Conservation (phyloP, 2,329 filamentous ascomycete species). For the Diplodia scrobiculata region DNA sequence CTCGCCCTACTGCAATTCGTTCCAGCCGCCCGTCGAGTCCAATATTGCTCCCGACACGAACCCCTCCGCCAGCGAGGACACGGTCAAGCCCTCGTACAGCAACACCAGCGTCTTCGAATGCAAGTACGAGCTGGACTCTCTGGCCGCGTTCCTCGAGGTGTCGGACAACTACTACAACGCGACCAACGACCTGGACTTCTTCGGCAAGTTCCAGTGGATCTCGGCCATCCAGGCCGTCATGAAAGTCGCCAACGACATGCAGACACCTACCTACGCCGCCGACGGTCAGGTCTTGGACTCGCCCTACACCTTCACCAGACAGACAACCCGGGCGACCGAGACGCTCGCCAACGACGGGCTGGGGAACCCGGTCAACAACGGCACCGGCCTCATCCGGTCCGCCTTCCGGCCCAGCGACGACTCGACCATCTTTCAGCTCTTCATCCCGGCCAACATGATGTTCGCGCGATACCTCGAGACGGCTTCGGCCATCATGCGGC, state of each 20-base stretch:
- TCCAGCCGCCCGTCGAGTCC: slow-evolving; percentile 56
- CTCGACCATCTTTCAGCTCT: slow-evolving; percentile 53
- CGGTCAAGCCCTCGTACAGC: slow-evolving; percentile 49
- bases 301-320: slow-evolving; percentile 52
- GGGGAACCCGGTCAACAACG: slow-evolving; percentile 53
- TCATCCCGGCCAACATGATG: slow-evolving; percentile 67
- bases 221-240: slow-evolving; percentile 50
- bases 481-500: slow-evolving; percentile 56
- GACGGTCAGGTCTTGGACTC: slow-evolving; percentile 49
- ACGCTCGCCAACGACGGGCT: slow-evolving; percentile 57
- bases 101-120: slow-evolving; percentile 54
- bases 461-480: slow-evolving; percentile 64
- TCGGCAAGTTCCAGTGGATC: slow-evolving; percentile 53
- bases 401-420: slow-evolving; percentile 57
- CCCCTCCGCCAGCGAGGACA: slow-evolving; percentile 45
- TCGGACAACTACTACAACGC: slow-evolving; percentile 54
- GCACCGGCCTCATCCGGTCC: slow-evolving; percentile 53
- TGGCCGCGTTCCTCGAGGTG: slow-evolving; percentile 56
- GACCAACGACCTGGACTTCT: slow-evolving; percentile 53
- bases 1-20: slow-evolving; percentile 58
- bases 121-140: slow-evolving; percentile 58
- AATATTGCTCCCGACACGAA: slow-evolving; percentile 47
- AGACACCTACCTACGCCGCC: slow-evolving; percentile 51
- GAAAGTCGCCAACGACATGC: slow-evolving; percentile 51
- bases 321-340: slow-evolving; percentile 51